Conservation (phyloP, 805 yeast genomes). For the Yarrowia sp. region DNA sequence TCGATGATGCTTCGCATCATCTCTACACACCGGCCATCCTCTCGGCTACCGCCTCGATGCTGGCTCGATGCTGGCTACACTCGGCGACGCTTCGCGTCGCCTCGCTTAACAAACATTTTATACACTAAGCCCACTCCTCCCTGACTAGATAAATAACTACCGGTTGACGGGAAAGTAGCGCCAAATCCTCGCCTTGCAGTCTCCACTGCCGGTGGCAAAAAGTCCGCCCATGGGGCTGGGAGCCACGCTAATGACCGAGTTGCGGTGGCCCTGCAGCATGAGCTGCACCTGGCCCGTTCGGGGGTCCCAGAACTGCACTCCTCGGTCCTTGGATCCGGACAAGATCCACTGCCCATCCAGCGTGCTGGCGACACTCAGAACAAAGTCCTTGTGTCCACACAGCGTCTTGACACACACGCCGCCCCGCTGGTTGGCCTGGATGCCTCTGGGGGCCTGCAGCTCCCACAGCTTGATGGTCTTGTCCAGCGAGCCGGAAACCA, state of each 20-base stretch:
- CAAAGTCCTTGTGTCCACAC: slow-evolving; percentile 95
- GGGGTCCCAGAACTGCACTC: slow-evolving; percentile 96
- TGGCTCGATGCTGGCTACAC: too few species aligned
- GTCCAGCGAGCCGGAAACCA: slow-evolving; percentile 92
- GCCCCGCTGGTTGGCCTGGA: slow-evolving; percentile 41
- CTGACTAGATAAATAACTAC: too few species aligned
- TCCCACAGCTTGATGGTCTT: slow-evolving; percentile 96
- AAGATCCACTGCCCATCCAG: slow-evolving; percentile 88
- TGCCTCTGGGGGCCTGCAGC: slow-evolving; percentile 53
- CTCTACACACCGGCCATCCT: too few species aligned
- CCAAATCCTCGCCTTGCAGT: slow-evolving; percentile 97
- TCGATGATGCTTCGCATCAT: too few species aligned
- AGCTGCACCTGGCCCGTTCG: slow-evolving; percentile 84
- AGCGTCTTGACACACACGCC: slow-evolving; percentile 81
- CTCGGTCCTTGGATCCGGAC: slow-evolving; percentile 95
- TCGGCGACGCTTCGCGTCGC: too few species aligned
- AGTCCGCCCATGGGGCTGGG: slow-evolving; percentile 84
- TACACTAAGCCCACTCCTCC: too few species aligned
- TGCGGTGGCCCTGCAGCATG: slow-evolving; percentile 95
- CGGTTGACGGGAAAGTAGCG: slow-evolving; percentile 43
- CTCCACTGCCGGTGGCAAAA: slow-evolving; percentile 97
- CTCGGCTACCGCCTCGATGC: too few species aligned
- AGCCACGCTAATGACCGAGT: slow-evolving; percentile 91
- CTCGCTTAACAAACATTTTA: too few species aligned
- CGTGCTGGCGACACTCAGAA: slow-evolving; percentile 87